Conservation (phyloP, 2,329 filamentous ascomycete species). For the Diaporthe eres region DNA sequence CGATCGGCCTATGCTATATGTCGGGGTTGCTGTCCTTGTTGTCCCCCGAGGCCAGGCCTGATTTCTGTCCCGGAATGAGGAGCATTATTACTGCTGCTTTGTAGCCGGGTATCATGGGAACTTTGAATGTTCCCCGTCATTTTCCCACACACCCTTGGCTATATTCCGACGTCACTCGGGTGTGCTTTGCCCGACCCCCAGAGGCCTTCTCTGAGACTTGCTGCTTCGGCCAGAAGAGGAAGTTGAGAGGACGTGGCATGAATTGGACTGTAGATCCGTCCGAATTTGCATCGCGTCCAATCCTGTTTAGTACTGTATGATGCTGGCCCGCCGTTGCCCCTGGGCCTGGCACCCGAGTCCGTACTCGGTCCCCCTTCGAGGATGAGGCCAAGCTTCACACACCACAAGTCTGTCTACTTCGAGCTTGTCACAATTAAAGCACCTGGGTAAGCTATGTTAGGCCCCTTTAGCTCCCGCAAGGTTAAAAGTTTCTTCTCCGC, state of each 20-base stretch:
- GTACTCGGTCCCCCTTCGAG: background rate
- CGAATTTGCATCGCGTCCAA: background rate
- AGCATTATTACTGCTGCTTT: background rate
- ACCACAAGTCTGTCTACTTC: background rate
- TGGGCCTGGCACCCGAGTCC: background rate
- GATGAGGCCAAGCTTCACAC: background rate
- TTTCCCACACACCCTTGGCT: background rate
- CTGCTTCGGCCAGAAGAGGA: background rate
- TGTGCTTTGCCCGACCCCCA: background rate
- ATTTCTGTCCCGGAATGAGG: background rate
- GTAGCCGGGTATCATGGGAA: background rate
- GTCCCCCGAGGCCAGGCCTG: background rate
- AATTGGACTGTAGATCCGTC: constrained; percentile 1
- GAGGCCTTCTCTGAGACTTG: background rate
- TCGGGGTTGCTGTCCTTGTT: background rate
- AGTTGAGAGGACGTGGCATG: background rate
- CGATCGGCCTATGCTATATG: constrained; percentile 29
- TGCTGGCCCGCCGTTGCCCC: background rate
- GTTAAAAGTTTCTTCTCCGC: background rate
- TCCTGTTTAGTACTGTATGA: background rate
- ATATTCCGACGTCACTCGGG: constrained; percentile 28
- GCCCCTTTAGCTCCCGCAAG: constrained; percentile 18
- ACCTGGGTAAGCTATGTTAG: background rate
- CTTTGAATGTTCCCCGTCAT: background rate
- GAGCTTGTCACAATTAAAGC: background rate